A percentile compares a stretch with the other conserved stretches of the same genome.
Evolutionary conservation across 208 protist species (phyloP).

Genomic region (Porcisia deanei): DNA sequence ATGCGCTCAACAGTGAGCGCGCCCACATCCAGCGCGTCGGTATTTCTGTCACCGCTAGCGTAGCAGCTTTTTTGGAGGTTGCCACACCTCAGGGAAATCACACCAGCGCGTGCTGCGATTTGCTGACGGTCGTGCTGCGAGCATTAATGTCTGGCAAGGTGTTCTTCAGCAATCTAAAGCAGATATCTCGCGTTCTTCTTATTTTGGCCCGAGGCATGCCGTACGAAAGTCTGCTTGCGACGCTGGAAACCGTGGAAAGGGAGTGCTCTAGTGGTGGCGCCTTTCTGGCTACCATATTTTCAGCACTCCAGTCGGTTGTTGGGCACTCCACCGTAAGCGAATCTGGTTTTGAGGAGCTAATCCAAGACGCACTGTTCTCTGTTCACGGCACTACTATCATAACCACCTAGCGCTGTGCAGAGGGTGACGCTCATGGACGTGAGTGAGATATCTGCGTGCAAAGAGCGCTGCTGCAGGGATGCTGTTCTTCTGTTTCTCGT

Average conservation of each 20-base stretch:
- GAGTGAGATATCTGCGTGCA: neutral
- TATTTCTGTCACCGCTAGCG: conserved; percentile 45
- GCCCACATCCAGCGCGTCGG: conserved; percentile 65
- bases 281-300: conserved; percentile 31
- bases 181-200: conserved; percentile 32
- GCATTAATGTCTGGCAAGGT: conserved; percentile 31
- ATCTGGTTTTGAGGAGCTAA: conserved; percentile 33
- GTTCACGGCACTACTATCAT: conserved; percentile 40
- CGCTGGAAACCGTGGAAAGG: conserved; percentile 17
- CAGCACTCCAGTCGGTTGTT: conserved; percentile 19
- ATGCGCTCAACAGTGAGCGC: conserved; percentile 53
- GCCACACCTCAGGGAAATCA: conserved; percentile 11
- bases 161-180: conserved; percentile 29
- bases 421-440: neutral
- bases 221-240: conserved; percentile 7
- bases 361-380: conserved; percentile 43
- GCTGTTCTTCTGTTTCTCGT: neutral
- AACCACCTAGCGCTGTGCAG: neutral
- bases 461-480: neutral
- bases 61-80: conserved; percentile 44
- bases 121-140: conserved; percentile 37
- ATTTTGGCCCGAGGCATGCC: conserved; percentile 21
- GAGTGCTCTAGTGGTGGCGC: conserved; percentile 19
- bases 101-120: conserved; percentile 24
- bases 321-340: conserved; percentile 4